Conservation (phyloP, 306 rosid species). For the Argentina anserina region DNA sequence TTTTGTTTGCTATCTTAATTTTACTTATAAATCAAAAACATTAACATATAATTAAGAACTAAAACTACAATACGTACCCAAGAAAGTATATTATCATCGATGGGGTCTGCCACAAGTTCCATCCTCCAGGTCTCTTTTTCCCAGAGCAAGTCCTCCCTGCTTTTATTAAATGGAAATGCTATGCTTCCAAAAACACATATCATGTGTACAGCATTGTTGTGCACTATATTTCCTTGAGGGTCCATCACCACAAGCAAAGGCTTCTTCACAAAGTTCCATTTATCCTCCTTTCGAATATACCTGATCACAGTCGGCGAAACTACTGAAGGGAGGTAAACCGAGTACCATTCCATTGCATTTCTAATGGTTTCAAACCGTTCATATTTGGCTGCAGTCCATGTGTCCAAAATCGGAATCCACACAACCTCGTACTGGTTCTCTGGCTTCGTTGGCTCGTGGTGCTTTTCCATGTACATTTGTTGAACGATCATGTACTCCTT, state of each 20-base stretch:
- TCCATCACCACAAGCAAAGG: constrained; percentile 57
- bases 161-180: constrained; percentile 54
- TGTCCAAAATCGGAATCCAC: constrained; percentile 57
- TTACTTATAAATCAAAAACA: no score
- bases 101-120: constrained; percentile 40
- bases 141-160: constrained; percentile 55
- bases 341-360: constrained; percentile 48
- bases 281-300: constrained; percentile 44
- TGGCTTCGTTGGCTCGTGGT: constrained; percentile 17
- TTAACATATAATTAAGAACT: no score
- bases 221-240: constrained; percentile 45
- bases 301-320: constrained; percentile 35
- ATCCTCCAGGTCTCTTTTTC: constrained; percentile 50
- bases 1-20: no score
- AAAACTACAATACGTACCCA: constrained; percentile 42
- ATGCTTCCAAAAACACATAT: constrained; percentile 75
- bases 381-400: constrained; percentile 18
- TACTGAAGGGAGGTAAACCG: constrained; percentile 39
- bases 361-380: constrained; percentile 23
- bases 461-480: constrained; percentile 44
- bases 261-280: constrained; percentile 49
- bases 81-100: constrained; percentile 23
- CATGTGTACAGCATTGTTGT: constrained; percentile 61
- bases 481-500: constrained; percentile 32
- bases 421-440: constrained; percentile 50